Percentiles rank a stretch among this genome's conserved stretches.
Evolutionary conservation across 192 early-diverging fungal species (phyloP).

Genomic region (Coemansia sp.): DNA sequence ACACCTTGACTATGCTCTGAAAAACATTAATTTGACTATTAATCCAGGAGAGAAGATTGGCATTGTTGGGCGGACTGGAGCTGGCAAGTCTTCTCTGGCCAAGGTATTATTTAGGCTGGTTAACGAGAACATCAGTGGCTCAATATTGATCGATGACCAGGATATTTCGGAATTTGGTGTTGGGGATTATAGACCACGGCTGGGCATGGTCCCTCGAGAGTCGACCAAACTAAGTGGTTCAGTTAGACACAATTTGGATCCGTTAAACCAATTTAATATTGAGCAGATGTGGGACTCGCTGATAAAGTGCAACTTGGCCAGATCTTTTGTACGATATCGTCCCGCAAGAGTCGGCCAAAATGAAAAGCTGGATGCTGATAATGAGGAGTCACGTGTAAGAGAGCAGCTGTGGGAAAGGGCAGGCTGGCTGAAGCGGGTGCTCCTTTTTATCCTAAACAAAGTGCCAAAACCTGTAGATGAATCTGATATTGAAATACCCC

Average conservation of each 20-base stretch:
- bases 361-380: too few species aligned
- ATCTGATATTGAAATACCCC: too few species aligned
- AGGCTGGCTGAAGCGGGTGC: constrained; percentile 1
- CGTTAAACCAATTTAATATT: constrained; percentile 40
- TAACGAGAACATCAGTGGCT: constrained; percentile 59
- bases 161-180: too few species aligned
- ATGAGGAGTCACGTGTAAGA: too few species aligned
- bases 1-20: too few species aligned
- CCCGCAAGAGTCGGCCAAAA: too few species aligned
- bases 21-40: too few species aligned
- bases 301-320: constrained; percentile 15
- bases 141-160: too few species aligned
- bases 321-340: too few species aligned
- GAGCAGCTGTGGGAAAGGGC: constrained; percentile 23
- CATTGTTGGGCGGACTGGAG: constrained; percentile 57
- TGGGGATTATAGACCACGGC: too few species aligned
- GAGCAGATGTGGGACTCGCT: constrained; percentile 19
- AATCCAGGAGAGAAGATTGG: too few species aligned
- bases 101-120: constrained; percentile 61
- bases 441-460: constrained; percentile 1
- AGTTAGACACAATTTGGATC: constrained; percentile 66
- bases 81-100: constrained; percentile 62
- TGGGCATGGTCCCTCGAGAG: constrained; percentile 41
- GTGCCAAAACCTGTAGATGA: too few species aligned
- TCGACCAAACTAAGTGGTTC: constrained; percentile 64